Evolutionary conservation across 768 basidiomycete species (phyloP).

Genomic region (Tremella mesenterica): DNA sequence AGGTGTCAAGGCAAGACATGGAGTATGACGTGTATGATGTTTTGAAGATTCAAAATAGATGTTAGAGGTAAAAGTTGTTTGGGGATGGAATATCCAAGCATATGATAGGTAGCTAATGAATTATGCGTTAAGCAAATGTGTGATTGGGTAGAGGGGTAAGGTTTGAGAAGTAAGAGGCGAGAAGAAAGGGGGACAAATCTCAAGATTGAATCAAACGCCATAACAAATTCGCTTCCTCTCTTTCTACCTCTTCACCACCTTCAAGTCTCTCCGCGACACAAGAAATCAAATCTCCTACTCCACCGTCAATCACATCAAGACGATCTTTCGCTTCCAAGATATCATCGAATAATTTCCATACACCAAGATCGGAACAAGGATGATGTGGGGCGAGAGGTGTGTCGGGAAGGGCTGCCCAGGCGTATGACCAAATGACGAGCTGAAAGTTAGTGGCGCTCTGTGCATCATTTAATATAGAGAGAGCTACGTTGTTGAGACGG

Average conservation of each 20-base stretch:
- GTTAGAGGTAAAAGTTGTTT: no score
- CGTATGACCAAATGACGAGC: constrained; percentile 19
- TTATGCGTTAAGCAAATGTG: no score
- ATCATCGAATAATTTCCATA: constrained; percentile 10
- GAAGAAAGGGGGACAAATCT: no score
- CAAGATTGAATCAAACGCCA: constrained; percentile 14
- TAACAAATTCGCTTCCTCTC: constrained; percentile 8
- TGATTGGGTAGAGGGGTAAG: no score
- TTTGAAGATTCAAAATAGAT: no score
- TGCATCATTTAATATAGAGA: background rate
- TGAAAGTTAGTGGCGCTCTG: no score
- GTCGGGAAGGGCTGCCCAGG: background rate
- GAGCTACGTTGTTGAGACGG: background rate
- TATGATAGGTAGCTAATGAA: no score
- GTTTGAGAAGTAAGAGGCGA: no score
- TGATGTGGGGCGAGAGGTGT: background rate
- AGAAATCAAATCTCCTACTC: constrained; percentile 7
- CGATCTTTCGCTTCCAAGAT: constrained; percentile 1
- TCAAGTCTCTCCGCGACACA: constrained; percentile 5
- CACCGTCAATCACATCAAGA: background rate
- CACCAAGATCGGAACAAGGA: background rate
- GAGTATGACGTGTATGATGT: no score
- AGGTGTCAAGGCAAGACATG: no score
- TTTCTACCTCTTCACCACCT: constrained; percentile 4
- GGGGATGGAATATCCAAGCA: no score